Conservation (phyloP, 2,329 filamentous ascomycete genomes). For the Colletotrichum gloeosporioides region DNA sequence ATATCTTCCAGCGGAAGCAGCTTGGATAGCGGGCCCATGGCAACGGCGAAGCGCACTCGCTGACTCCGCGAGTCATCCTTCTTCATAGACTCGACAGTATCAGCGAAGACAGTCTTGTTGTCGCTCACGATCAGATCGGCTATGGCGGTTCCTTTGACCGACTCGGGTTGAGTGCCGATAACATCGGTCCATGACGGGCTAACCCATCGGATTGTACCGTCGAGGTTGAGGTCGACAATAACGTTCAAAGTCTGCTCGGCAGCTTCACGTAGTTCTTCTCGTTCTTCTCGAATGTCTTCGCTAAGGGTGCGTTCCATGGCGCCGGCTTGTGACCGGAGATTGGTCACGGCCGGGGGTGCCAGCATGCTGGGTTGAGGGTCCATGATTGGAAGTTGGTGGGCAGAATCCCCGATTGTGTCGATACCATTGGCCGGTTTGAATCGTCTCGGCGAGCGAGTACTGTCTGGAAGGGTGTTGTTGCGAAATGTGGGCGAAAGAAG, state of each 20-base stretch:
- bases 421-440: constrained; percentile 34
- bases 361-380: constrained; percentile 48
- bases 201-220: constrained; percentile 92
- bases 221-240: constrained; percentile 90
- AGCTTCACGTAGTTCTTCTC: constrained; percentile 91
- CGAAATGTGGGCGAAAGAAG: not conserved
- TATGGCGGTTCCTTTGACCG: constrained; percentile 78
- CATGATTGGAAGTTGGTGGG: constrained; percentile 43
- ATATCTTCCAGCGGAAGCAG: constrained; percentile 54
- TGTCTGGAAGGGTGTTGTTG: not conserved
- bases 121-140: constrained; percentile 79
- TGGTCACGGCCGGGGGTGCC: constrained; percentile 59
- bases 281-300: constrained; percentile 89
- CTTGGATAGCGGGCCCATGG: constrained; percentile 72
- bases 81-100: constrained; percentile 87
- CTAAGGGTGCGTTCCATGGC: constrained; percentile 74
- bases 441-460: constrained; percentile 17
- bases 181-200: constrained; percentile 96
- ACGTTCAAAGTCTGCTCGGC: constrained; percentile 97
- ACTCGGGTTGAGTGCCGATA: constrained; percentile 77
- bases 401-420: constrained; percentile 31
- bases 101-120: constrained; percentile 80
- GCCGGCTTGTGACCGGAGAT: constrained; percentile 54
- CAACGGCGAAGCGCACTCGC: constrained; percentile 81
- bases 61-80: constrained; percentile 93